Base-by-base conservation (phyloP, 2,329 filamentous ascomycete genomes). In the Fusarium oligoseptatum region DNA sequence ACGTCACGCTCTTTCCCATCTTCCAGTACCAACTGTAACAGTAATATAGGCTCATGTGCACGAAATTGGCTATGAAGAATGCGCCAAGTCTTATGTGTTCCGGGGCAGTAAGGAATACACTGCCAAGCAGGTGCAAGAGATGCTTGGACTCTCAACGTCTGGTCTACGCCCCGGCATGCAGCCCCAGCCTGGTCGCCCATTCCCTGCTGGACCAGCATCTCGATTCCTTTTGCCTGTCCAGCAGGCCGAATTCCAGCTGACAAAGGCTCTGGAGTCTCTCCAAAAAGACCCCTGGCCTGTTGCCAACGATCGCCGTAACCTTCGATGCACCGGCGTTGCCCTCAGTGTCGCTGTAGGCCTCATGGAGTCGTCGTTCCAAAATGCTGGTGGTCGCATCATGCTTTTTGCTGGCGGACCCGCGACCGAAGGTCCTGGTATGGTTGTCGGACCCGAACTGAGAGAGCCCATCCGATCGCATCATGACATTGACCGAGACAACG, bases 51-150 rank as follows among this genome's bases (percentile, higher is more conserved):
- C 95, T 36, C 95, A 98, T 90, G 95, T 99, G 20, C 97, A 99
- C 82, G 97, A 99, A 85, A 94, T 99, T 77, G 97, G 97, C 65
- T 99, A 99, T 82, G 95, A 94, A 65, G 97, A 98, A 84, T 99
- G 97, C 84, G 95, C 97, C 75, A 99, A 98, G 85, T 98, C 96
- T 7, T 99, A 98, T 80, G 97, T 99, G 48, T 99, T 99, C 89
- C 92, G 96, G 66, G 97, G 97, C 43, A 98, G 92, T 88, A 99
- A 98, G 87, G 97, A 99, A 80, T 99, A 99, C 83, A 90, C 92
- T n/a, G 94, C 95, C 64, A 98, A 98, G 86, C 95, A 98, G 82
- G 95, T 99, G n/a, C 96, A 98, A 84, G 97, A 99, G 81, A 99
- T 99, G 97, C 92, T 99, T 60, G 97, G 95, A 32, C 88, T 98